phyloP scores from a whole-genome alignment of 176 grass and related monocot species.

The Melocanna baccifera region DNA sequence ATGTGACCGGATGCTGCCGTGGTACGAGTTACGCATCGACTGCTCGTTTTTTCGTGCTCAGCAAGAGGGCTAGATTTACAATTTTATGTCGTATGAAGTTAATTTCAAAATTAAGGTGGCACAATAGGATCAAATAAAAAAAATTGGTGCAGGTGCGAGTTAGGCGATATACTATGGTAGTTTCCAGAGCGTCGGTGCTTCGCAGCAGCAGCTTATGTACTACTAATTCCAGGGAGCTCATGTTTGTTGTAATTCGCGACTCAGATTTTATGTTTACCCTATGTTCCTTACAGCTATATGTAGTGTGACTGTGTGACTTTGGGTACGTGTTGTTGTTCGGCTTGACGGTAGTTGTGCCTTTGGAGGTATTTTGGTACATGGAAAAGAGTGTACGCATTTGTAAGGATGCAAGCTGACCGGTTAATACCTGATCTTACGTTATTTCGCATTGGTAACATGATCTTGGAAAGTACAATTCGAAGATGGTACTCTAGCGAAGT shows the following conservation, averaged over 20 bases:
- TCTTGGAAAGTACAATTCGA: background rate
- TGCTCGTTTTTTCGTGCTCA: no score
- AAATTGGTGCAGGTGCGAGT: slow-evolving; percentile 54
- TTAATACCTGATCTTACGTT: background rate
- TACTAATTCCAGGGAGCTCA: slow-evolving; percentile 42
- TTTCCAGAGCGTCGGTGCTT: slow-evolving; percentile 43
- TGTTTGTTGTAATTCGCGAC: background rate
- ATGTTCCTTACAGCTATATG: background rate
- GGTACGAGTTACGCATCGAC: no score
- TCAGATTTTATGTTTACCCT: background rate
- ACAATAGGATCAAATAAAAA: no score
- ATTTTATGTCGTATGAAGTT: no score
- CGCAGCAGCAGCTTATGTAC: slow-evolving; percentile 73
- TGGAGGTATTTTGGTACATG: background rate
- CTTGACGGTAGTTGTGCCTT: background rate
- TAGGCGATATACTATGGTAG: slow-evolving; percentile 67
- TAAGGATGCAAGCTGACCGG: background rate
- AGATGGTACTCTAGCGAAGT: no score
- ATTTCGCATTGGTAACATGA: background rate
- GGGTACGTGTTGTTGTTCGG: background rate
- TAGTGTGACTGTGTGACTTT: background rate
- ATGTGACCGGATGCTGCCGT: no score
- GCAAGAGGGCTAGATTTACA: no score
- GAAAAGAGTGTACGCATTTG: background rate
- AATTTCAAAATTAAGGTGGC: no score